phyloP scores from a whole-genome alignment of 2,329 filamentous ascomycete genomes.

The Paramyrothecium sp. region DNA sequence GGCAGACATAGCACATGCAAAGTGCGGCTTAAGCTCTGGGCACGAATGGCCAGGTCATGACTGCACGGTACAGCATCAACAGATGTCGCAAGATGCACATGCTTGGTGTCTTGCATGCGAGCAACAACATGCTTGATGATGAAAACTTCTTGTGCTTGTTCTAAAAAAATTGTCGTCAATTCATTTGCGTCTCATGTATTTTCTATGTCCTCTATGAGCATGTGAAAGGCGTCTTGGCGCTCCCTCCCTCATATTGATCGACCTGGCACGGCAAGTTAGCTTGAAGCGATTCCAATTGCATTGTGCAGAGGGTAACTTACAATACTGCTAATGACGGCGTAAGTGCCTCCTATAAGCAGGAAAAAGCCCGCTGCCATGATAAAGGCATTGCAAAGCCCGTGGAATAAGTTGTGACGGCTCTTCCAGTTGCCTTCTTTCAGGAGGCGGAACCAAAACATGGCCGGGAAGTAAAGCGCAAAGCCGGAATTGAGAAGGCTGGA shows the following conservation, averaged over 20 bases:
- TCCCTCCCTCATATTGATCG: background rate
- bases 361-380: background rate
- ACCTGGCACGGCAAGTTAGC: background rate
- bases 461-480: slow-evolving; percentile 35
- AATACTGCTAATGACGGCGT: background rate
- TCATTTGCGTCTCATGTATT: too few species aligned
- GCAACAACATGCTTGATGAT: too few species aligned
- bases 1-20: too few species aligned
- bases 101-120: too few species aligned
- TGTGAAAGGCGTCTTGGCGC: background rate
- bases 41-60: too few species aligned
- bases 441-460: slow-evolving; percentile 38
- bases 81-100: too few species aligned
- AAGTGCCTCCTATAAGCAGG: background rate
- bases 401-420: background rate
- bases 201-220: background rate
- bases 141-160: too few species aligned
- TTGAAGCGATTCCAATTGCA: background rate
- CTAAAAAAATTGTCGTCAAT: too few species aligned
- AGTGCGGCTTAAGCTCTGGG: too few species aligned
- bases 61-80: too few species aligned
- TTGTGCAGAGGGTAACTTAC: background rate
- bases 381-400: background rate
- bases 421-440: slow-evolving; percentile 19
- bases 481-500: slow-evolving; percentile 45